Percentiles rank a stretch among this genome's conserved stretches.
These are phyloP conservation scores for Diddensiella caesifluorescens DNA, from an alignment of 805 yeast genomes.

Conservation along the genomic window DNA sequence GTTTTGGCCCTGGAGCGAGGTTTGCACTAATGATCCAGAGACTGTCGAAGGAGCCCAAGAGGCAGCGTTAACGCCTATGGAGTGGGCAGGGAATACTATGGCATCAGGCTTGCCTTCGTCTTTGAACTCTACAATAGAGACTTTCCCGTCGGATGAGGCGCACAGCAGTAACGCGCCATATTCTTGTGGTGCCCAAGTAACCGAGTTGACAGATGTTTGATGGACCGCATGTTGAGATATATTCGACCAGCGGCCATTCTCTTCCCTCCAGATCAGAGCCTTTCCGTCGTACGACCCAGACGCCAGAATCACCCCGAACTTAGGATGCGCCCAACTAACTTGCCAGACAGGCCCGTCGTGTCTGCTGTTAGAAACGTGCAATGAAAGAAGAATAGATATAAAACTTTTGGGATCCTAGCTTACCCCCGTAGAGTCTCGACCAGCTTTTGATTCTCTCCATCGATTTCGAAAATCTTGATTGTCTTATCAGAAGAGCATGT, in stretches of 20 bases:
- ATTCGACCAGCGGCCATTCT: slow-evolving; percentile 78
- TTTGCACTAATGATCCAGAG: slow-evolving; percentile 30
- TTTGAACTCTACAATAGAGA: slow-evolving; percentile 83
- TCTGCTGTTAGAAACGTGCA: too few relatives aligned
- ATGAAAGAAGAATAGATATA: too few relatives aligned
- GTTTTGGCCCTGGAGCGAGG: slow-evolving; percentile 26
- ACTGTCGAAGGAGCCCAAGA: slow-evolving; percentile 53
- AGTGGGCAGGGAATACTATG: slow-evolving; percentile 69
- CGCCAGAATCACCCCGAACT: slow-evolving; percentile 91
- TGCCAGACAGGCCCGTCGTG: slow-evolving; percentile 99
- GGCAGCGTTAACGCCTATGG: slow-evolving; percentile 90
- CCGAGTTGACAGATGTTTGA: slow-evolving; percentile 90
- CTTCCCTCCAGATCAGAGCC: slow-evolving; percentile 93
- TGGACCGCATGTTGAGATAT: slow-evolving; percentile 85
- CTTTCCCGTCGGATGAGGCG: slow-evolving; percentile 89
- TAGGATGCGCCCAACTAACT: slow-evolving; percentile 98
- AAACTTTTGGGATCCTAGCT: too few relatives aligned
- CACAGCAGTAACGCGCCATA: slow-evolving; percentile 88
- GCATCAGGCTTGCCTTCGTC: slow-evolving; percentile 69
- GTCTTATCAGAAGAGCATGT: slow-evolving; percentile 95
- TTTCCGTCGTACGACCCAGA: slow-evolving; percentile 94
- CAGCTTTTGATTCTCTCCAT: slow-evolving; percentile 74
- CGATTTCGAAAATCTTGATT: slow-evolving; percentile 89
- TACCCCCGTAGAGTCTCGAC: slow-evolving; percentile 75
- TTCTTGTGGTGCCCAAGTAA: slow-evolving; percentile 96